Evolutionary conservation across 495 filamentous ascomycete genomes (phyloP), one percentile per base, ranked within the genome.

Genomic region (Daldinia decipiens): DNA sequence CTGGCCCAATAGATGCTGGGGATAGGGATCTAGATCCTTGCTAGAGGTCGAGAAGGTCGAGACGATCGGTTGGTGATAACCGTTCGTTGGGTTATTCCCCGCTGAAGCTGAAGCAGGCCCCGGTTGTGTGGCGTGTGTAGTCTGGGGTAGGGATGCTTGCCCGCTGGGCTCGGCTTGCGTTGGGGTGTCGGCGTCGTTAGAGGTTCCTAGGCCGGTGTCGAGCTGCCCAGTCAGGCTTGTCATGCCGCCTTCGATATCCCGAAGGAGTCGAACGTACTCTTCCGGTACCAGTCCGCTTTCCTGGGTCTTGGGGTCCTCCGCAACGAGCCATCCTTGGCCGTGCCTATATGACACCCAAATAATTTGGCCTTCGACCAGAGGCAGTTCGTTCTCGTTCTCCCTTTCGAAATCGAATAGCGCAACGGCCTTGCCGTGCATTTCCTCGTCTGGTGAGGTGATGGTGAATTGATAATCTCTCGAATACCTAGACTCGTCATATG

Each of bases 371-470:
- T 99, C 95, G 0, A 91, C 89, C 19, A 99, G 82, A 15, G 93
- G 94, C 13, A 99, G 86, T 80, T 99, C 95, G 71, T 97, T 99
- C 75, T 97, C 93, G 75, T 98, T 97, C 77, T 98, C 95, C 27
- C 93, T 88, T 58, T 89, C 88, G 78, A 99, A 99, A 78, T 97
- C 93, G 75, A 96, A 99, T 12, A 99, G 84, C 5, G 95, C 96
- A 24, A 99, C 93, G 38, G 95, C 95, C 75, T 97, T 97, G 45
- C 95, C 95, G 76, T 97, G 93, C 92, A 97, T 97, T 77, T 97
- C 94, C 79, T 98, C 95, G 73, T 97, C 95, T 7, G 95, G 93
- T 26, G 92, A 96, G 21, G 93, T 94, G 66, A 98, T 97, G 5
- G 93, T 95, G 74, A 98, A 97, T 72, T 95, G 92, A 78, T 97